These are phyloP conservation scores for Hortaea sp. DNA, from an alignment of 2,329 filamentous ascomycete species.

Conservation along the genomic window DNA sequence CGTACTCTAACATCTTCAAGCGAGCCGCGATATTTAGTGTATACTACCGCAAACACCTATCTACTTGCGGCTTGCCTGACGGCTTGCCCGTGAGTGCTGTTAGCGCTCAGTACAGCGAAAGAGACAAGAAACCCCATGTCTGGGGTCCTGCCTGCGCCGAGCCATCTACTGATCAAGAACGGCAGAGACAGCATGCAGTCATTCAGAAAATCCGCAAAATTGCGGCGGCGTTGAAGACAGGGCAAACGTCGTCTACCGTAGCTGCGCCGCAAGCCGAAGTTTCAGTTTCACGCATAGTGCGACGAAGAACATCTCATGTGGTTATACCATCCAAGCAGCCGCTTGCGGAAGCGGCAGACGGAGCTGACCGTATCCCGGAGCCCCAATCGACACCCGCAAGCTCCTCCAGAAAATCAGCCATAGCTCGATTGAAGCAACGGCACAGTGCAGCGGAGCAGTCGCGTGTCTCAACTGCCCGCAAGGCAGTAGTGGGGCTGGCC, in stretches of 20 bases:
- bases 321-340: too few relatives aligned
- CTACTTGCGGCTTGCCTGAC: not conserved
- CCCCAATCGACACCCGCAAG: too few relatives aligned
- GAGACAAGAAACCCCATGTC: not conserved
- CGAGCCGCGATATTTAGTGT: not conserved
- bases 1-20: not conserved
- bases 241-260: not conserved
- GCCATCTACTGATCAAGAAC: not conserved
- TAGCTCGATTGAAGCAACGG: too few relatives aligned
- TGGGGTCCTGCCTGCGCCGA: not conserved
- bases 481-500: too few relatives aligned
- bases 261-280: not conserved
- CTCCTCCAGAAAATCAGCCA: too few relatives aligned
- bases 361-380: too few relatives aligned
- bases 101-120: slow-evolving; percentile 3
- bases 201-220: not conserved
- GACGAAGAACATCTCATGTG: too few relatives aligned
- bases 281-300: too few relatives aligned
- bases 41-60: slow-evolving; percentile 1
- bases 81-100: not conserved
- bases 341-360: too few relatives aligned
- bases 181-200: not conserved
- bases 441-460: too few relatives aligned
- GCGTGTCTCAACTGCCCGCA: too few relatives aligned
- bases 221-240: not conserved